Base-by-base conservation (phyloP, 106 monocot species). In the Hemerocallis citrina region DNA sequence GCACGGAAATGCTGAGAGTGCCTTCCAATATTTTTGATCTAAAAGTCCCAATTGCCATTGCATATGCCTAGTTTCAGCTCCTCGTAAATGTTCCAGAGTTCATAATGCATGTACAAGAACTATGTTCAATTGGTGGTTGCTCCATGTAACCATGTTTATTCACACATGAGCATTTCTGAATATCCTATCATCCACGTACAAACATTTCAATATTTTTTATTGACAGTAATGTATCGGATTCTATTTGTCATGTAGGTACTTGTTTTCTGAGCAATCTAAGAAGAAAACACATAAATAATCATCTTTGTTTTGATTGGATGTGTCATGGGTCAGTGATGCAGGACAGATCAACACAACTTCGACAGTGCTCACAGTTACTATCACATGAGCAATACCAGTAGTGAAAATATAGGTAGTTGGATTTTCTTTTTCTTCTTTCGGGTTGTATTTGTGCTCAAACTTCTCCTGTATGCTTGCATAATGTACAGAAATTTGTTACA, bases 181-280 rank as follows among this genome's bases (percentile, higher is more conserved):
- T n/a, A n/a, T n/a, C n/a, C n/a, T n/a, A n/a, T n/a, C n/a, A n/a
- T n/a, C n/a, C n/a, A n/a, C n/a, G n/a, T n/a, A n/a, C n/a, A n/a
- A 49, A 19, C 5, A 4, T 0, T 49, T 38, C 22, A 23, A 3
- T 58, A 37, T 25, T 11, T 20, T 58, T 52, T 29, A 25, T 27
- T 52, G 14, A 29, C 5, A 6, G 3, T 23, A 25, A 23, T 21
- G 29, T 29, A 29, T 29, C 29, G 12, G 12, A 52, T 29, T 52
- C 12, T 52, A 29, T 52, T 29, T 52, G 11, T 52, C 11, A 52
- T 52, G 12, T 21, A 58, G 58, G 58, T 58, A 58, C 37, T 23
- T 58, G 6, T n/a, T n/a, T n/a, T 34, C 57, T 2, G 58, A 58
- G 37, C 35, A 36, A 37, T 58, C 58, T 36, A 58, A 7, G 36